These are phyloP conservation scores for Verticillium klebahnii DNA, from an alignment of 2,329 filamentous ascomycete genomes.

Conservation along the genomic window DNA sequence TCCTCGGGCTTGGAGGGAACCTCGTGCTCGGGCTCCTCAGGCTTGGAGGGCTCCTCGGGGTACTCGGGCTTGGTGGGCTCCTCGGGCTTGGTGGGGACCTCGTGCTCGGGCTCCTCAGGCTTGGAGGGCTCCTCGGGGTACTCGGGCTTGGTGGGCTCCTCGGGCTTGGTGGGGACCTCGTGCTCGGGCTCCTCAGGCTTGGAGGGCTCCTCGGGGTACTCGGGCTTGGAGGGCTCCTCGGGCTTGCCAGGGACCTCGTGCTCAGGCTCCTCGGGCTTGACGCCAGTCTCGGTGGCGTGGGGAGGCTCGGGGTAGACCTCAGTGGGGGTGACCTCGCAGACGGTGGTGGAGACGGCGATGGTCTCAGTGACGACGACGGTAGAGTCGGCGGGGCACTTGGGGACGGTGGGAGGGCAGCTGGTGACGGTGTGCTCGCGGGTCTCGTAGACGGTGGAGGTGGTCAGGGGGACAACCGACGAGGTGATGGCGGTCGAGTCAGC, in stretches of 20 bases:
- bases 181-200: slow-evolving; percentile 8
- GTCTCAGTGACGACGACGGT: slow-evolving; percentile 32
- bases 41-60: slow-evolving; percentile 9
- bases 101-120: slow-evolving; percentile 5
- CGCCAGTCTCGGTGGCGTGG: slow-evolving; percentile 10
- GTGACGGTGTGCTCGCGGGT: slow-evolving; percentile 58
- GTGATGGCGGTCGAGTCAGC: slow-evolving; percentile 35
- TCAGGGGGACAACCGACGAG: slow-evolving; percentile 25
- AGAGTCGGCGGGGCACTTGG: slow-evolving; percentile 52
- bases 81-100: slow-evolving; percentile 8
- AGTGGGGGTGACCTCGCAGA: slow-evolving; percentile 24
- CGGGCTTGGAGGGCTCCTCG: slow-evolving; percentile 10
- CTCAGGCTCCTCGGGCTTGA: slow-evolving; percentile 5
- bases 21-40: slow-evolving; percentile 3
- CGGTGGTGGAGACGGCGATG: slow-evolving; percentile 39
- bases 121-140: slow-evolving; percentile 8
- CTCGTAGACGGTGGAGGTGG: slow-evolving; percentile 48
- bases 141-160: slow-evolving; percentile 2
- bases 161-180: background rate
- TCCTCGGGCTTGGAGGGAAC: slow-evolving; percentile 9
- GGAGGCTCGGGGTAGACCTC: background rate
- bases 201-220: slow-evolving; percentile 1
- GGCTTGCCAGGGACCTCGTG: slow-evolving; percentile 4
- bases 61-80: slow-evolving; percentile 9
- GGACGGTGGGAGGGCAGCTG: slow-evolving; percentile 54